Evolutionary conservation across 345 rosid species (phyloP), one percentile per base, ranked within the genome.

Genomic region (Kandelia obovata): DNA sequence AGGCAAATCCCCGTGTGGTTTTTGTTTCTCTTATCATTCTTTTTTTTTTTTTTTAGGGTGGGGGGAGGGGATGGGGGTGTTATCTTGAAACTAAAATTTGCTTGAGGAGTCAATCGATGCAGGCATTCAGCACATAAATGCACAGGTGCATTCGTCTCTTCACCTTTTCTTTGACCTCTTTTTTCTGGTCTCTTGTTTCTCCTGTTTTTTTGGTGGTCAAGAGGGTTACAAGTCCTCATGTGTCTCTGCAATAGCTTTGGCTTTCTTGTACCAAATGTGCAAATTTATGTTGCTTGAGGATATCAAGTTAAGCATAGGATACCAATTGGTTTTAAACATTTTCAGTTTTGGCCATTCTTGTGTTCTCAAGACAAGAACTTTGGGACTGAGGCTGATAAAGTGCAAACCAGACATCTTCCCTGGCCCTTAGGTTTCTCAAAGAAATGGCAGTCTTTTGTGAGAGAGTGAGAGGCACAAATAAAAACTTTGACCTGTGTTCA

Each of bases 81-180:
- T 64, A 49, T 64, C 35, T 9, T 63, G 77, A 49, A 57, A 77
- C 75, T 78, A 66, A 75, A 73, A 58, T 65, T 37, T 58, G 39
- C 21, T 35, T 28, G 66, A 26, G 58, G 53, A 61, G 47, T 52
- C 28, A 43, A 51, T 13, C 8, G 21, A 20, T 62, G 70, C 76
- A 64, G 71, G 72, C 64, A 67, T 67, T 64, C 65, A 65, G 60
- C 75, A 66, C 32, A 72, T 43, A 60, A 17, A 16, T 78, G 75
- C 67, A 75, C 32, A 69, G 72, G 73, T 67, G 28, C 62, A 57
- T 61, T 27, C 37, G 32, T 61, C n/a, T 47, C 32, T n/a, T 61
- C 34, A 17, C 53, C 15, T 57, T 27, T 39, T 65, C 63, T 53
- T 61, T 61, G 21, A 43, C 64, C 27, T 55, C 17, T 37, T 68